A percentile compares a stretch with the other conserved stretches of the same genome.
These are phyloP conservation scores for Paecilomyces variotii DNA, from an alignment of 2,329 filamentous ascomycete species.

Conservation along the genomic window DNA sequence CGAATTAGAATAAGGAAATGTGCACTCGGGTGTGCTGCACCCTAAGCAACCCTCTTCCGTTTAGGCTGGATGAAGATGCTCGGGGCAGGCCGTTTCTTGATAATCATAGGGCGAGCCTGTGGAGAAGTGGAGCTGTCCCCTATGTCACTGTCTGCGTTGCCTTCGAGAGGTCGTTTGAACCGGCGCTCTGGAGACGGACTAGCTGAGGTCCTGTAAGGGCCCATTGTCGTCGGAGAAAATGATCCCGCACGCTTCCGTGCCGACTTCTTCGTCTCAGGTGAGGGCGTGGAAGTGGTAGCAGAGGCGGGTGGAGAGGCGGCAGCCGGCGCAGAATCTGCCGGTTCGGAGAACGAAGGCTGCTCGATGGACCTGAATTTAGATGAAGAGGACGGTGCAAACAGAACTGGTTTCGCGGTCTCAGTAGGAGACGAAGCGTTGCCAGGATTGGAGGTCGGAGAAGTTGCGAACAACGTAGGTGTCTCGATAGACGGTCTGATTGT, in stretches of 20 bases:
- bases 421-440: neutral
- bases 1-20: neutral
- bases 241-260: neutral
- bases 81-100: conserved; percentile 23
- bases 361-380: neutral
- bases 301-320: neutral
- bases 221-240: neutral
- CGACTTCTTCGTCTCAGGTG: neutral
- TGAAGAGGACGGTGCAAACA: neutral
- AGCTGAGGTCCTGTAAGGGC: neutral
- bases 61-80: conserved; percentile 16
- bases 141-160: neutral
- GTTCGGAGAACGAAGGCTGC: neutral
- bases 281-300: neutral
- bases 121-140: conserved; percentile 4
- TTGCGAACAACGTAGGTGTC: neutral
- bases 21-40: neutral
- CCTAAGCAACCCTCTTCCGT: conserved; percentile 3
- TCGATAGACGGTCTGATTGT: neutral
- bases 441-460: neutral
- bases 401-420: neutral
- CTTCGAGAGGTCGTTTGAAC: neutral
- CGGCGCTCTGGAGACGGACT: neutral
- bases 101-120: conserved; percentile 13
- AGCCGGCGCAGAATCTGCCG: neutral